Conservation (phyloP, 495 filamentous ascomycete genomes). For the Letharia columbiana region DNA sequence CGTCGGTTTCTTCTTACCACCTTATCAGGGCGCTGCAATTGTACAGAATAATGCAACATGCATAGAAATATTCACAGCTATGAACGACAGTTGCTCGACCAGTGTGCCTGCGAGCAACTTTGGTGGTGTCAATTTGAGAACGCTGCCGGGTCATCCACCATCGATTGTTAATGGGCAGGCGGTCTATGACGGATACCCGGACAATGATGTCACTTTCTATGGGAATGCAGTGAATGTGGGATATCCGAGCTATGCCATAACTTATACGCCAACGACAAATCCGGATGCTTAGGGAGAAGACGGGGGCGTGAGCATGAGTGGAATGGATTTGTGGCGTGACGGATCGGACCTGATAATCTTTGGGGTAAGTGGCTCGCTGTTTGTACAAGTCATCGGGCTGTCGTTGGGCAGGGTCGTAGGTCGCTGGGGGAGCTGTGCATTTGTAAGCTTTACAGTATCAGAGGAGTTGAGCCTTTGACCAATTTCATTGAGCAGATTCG, state of each 20-base stretch:
- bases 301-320: background rate
- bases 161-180: background rate
- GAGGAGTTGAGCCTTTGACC: background rate
- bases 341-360: background rate
- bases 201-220: background rate
- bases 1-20: constrained; percentile 2
- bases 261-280: background rate
- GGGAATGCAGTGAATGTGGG: constrained; percentile 6
- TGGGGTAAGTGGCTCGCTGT: background rate
- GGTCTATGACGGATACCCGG: background rate
- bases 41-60: background rate
- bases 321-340: background rate
- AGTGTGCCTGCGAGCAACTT: background rate
- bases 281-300: background rate
- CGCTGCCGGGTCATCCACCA: background rate
- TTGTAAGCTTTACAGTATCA: background rate
- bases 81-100: background rate
- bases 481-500: background rate
- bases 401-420: background rate
- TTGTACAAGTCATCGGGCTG: background rate
- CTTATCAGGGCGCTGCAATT: background rate
- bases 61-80: constrained; percentile 3
- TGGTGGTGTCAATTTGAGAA: constrained; percentile 2
- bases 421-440: background rate
- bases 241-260: constrained; percentile 3